These are phyloP conservation scores for Kazachstania kunashirensis DNA, from an alignment of 805 yeast genomes.

Conservation along the genomic window DNA sequence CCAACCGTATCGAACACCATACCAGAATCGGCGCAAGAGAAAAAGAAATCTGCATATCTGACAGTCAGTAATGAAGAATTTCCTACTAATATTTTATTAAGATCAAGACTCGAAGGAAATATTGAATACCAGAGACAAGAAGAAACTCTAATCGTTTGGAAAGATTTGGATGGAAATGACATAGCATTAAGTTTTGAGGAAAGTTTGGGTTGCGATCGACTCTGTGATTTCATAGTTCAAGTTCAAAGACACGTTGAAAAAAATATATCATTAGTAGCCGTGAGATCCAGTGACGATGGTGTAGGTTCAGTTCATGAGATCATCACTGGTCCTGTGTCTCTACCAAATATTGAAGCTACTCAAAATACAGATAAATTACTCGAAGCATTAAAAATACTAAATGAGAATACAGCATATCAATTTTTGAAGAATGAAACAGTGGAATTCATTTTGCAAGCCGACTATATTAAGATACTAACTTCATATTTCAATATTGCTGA, in stretches of 20 bases:
- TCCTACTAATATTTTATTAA: constrained; percentile 47
- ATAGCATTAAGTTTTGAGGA: constrained; percentile 90
- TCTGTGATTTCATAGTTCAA: constrained; percentile 70
- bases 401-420: constrained; percentile 51
- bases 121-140: constrained; percentile 89
- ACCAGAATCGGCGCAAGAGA: constrained; percentile 11
- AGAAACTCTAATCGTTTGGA: constrained; percentile 91
- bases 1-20: not conserved
- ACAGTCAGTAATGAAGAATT: constrained; percentile 65
- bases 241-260: constrained; percentile 55
- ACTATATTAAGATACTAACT: constrained; percentile 46
- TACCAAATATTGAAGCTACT: constrained; percentile 49
- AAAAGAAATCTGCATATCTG: constrained; percentile 40
- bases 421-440: constrained; percentile 51
- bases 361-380: constrained; percentile 37
- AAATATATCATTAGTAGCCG: constrained; percentile 64
- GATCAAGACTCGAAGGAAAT: constrained; percentile 58
- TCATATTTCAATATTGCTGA: constrained; percentile 51
- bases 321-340: constrained; percentile 67
- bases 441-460: constrained; percentile 42
- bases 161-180: constrained; percentile 57
- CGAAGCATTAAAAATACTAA: constrained; percentile 46
- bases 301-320: constrained; percentile 58
- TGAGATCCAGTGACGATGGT: constrained; percentile 38
- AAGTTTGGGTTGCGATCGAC: constrained; percentile 72